phyloP scores from a whole-genome alignment of 2,329 filamentous ascomycete species.

The Chalara sp. region DNA sequence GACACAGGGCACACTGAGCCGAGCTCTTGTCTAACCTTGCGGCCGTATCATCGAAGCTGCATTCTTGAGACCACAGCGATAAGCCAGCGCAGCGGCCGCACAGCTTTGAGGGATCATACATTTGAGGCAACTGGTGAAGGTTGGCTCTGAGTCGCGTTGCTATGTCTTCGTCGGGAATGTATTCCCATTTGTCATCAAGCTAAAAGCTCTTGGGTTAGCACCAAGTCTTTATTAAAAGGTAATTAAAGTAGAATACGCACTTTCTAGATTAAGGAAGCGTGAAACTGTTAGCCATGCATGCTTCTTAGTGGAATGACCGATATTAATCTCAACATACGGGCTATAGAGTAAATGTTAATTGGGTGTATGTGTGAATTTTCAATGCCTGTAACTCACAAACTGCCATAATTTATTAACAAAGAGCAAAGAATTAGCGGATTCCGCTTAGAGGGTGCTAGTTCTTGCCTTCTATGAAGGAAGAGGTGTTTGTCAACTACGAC shows the following conservation, averaged over 20 bases:
- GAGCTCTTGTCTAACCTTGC: neutral
- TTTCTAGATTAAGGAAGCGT: neutral
- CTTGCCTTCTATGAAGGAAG: slow-evolving; percentile 2
- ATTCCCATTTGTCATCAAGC: neutral
- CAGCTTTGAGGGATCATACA: neutral
- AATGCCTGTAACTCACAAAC: slow-evolving; percentile 1
- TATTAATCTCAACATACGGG: neutral
- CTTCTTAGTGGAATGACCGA: neutral
- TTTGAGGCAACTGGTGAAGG: neutral
- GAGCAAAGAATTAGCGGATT: neutral
- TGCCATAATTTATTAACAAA: neutral
- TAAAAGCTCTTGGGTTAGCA: neutral
- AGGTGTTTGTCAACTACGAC: slow-evolving; percentile 1
- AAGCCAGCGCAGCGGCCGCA: neutral
- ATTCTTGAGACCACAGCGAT: neutral
- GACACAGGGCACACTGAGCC: neutral
- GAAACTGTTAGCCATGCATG: neutral
- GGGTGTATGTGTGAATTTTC: neutral
- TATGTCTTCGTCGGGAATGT: neutral
- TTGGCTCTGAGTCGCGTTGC: neutral
- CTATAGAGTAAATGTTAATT: neutral
- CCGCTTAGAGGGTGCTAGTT: neutral
- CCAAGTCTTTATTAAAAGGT: neutral
- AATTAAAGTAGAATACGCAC: neutral
- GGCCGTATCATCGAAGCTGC: neutral